A percentile compares a stretch with the other conserved stretches of the same genome.
Evolutionary conservation across 2,329 filamentous ascomycete species (phyloP).

Genomic region (Fusarium compactum): DNA sequence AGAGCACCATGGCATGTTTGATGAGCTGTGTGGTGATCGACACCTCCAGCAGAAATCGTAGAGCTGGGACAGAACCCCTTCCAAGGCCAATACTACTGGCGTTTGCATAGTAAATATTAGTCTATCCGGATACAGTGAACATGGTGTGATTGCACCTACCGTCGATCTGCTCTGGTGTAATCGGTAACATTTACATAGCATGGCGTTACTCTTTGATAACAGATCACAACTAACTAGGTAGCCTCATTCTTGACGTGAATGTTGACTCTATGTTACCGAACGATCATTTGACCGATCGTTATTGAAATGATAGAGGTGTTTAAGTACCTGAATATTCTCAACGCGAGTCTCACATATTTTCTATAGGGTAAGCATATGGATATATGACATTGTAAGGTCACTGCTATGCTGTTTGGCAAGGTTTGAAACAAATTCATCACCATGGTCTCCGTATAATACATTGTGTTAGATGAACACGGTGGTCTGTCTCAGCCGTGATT

Average conservation of each 20-base stretch:
- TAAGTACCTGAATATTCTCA: background rate
- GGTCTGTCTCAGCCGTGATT: background rate
- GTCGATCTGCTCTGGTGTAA: background rate
- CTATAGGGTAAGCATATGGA: conserved; percentile 2
- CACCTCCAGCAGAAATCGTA: conserved; percentile 5
- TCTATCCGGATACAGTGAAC: background rate
- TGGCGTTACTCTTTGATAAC: background rate
- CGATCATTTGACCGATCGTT: background rate
- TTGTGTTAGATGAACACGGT: background rate
- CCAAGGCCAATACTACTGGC: background rate
- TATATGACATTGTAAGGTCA: background rate
- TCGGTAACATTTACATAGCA: background rate
- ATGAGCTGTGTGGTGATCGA: conserved; percentile 30
- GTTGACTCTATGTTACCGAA: background rate
- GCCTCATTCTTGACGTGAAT: background rate
- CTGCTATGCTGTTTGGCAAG: background rate
- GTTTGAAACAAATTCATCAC: too few species aligned
- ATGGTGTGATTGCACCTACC: background rate
- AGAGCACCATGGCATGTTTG: conserved; percentile 12
- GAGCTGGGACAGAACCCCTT: background rate
- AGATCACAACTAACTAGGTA: background rate
- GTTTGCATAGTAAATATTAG: background rate
- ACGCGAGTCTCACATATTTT: background rate
- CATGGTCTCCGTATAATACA: background rate
- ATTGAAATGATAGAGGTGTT: background rate